A percentile compares a stretch with the other conserved stretches of the same genome.
phyloP scores from a whole-genome alignment of 1,284 basidiomycete genomes.

The Rhodofomes roseus region DNA sequence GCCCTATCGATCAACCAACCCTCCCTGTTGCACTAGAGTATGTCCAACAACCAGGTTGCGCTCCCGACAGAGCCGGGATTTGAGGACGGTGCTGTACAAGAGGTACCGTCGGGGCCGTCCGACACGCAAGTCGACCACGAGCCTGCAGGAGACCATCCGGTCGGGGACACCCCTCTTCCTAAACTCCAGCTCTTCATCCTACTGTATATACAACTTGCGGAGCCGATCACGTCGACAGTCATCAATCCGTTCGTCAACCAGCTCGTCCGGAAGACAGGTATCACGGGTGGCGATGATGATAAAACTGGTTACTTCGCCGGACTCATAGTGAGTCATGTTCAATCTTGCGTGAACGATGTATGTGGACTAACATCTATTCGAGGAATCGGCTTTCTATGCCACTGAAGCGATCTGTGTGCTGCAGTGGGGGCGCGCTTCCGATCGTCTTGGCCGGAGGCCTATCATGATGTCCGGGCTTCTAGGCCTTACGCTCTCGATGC shows the following conservation, averaged over 20 bases:
- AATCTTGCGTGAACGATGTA: neutral
- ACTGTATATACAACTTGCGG: constrained; percentile 53
- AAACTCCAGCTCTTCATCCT: constrained; percentile 61
- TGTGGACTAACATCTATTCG: constrained; percentile 3
- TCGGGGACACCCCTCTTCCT: constrained; percentile 50
- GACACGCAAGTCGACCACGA: too few species aligned
- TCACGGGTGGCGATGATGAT: constrained; percentile 55
- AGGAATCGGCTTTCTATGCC: constrained; percentile 69
- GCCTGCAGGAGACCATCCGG: neutral
- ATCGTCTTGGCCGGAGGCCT: constrained; percentile 64
- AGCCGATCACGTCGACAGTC: constrained; percentile 55
- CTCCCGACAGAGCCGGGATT: too few species aligned
- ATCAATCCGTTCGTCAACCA: constrained; percentile 55
- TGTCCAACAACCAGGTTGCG: too few species aligned
- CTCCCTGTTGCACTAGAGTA: too few species aligned
- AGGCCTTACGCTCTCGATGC: constrained; percentile 65
- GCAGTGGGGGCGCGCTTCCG: constrained; percentile 67
- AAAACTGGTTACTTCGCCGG: constrained; percentile 51
- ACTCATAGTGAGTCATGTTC: constrained; percentile 36
- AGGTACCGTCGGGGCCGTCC: neutral
- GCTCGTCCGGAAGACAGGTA: constrained; percentile 54
- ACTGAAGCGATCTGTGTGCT: constrained; percentile 62
- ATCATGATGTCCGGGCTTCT: constrained; percentile 61
- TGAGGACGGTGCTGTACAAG: neutral
- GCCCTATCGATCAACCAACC: too few species aligned